Evolutionary conservation across 2,329 filamentous ascomycete genomes (phyloP), one percentile per base, ranked within the genome.

Genomic region (Hymenoscyphus albidus): DNA sequence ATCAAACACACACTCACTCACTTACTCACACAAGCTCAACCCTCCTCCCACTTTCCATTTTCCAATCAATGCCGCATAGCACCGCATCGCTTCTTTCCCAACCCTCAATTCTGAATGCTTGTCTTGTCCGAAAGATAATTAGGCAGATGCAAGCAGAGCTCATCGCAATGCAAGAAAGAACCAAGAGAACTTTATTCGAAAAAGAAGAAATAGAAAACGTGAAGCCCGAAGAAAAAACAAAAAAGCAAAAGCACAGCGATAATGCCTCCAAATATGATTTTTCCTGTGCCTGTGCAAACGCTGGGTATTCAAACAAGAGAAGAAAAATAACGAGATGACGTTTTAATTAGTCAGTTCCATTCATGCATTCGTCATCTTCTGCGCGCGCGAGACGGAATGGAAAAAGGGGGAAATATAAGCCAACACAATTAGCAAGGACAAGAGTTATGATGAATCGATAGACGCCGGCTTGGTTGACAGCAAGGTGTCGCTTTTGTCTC

Each of bases 271-370:
- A 35, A 51, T 51, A 51, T 51, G 18, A 51, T 13, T 51, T 51
- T 51, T 18, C 44, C 44, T 51, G 44, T 51, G 44, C 44, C 44
- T 51, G 44, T 51, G 44, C 44, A 62, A 66, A 66, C 66, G 66
- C 66, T 68, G 22, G 66, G 44, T 68, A 68, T 68, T 68, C 61
- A 65, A 66, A 64, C 60, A 57, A 35, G 7, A 32, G 9, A n/a
- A 51, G 44, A 51, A 51, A 51, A 51, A 16, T 22, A 22, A 51
- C 7, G 16, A 16, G 44, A 57, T 14, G 35, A 59, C 18, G 27
- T 59, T 59, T 59, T 38, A 59, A 59, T 59, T 18, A 42, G 40
- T 59, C 58, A 22, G 22, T 16, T 59, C 58, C 59, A 61, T 61
- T 22, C 60, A 62, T 48, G 60, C 51, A 40, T 59, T 59, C 54